phyloP scores from a whole-genome alignment of 441 rosid genomes.

The Erodium chrysanthum region DNA sequence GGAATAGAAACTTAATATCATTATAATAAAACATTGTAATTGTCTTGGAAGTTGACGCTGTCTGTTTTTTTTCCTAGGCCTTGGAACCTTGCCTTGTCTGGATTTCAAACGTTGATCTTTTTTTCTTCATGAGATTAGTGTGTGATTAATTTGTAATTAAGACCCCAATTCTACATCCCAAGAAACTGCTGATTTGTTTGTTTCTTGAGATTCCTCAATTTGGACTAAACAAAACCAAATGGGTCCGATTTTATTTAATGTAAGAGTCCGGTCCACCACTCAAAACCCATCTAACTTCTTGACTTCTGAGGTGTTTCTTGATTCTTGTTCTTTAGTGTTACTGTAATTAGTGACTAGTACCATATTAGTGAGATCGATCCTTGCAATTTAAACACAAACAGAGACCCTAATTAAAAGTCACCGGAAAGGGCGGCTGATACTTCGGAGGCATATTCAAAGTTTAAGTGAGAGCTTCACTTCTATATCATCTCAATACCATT shows the following conservation, averaged over 20 bases:
- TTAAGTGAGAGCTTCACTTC: too few relatives aligned
- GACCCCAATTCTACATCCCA: constrained; percentile 21
- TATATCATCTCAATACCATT: too few relatives aligned
- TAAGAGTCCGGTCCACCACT: too few relatives aligned
- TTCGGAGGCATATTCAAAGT: constrained; percentile 48
- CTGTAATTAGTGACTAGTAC: too few relatives aligned
- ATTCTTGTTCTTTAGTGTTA: too few relatives aligned
- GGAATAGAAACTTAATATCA: constrained; percentile 56
- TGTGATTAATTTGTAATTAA: too few relatives aligned
- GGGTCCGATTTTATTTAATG: not conserved
- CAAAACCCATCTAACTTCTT: too few relatives aligned
- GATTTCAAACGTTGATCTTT: constrained; percentile 17
- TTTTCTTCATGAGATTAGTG: constrained; percentile 13
- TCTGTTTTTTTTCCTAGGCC: not conserved
- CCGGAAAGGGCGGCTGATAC: constrained; percentile 91
- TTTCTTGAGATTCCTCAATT: constrained; percentile 39
- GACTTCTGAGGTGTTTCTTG: too few relatives aligned
- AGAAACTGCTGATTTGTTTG: constrained; percentile 44
- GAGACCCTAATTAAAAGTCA: constrained; percentile 33
- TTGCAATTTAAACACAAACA: constrained; percentile 15
- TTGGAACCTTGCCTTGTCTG: constrained; percentile 24
- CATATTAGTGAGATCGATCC: too few relatives aligned
- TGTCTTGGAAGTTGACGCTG: not conserved
- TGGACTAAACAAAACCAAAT: constrained; percentile 27
- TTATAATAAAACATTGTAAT: constrained; percentile 15